Conservation (phyloP, 1,284 basidiomycete genomes). For the Cutaneotrichosporon cyanovorans region DNA sequence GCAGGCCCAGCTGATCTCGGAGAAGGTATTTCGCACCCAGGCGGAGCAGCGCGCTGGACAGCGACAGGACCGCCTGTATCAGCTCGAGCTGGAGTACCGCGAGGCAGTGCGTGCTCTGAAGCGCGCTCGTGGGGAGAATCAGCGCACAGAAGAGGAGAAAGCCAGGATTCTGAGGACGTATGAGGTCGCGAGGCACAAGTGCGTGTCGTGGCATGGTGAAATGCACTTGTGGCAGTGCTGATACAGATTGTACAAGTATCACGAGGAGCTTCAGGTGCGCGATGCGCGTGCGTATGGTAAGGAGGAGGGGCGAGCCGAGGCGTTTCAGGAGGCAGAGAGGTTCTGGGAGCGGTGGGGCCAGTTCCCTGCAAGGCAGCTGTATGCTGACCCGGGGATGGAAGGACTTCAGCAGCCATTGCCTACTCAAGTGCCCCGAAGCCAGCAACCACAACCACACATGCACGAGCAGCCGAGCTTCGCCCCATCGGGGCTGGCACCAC, state of each 20-base stretch:
- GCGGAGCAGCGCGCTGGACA: not conserved
- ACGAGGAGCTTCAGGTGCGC: slow-evolving; percentile 37
- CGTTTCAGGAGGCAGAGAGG: slow-evolving; percentile 1
- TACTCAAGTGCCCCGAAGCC: too few species aligned
- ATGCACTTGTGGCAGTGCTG: slow-evolving; percentile 1
- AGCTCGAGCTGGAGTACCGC: not conserved
- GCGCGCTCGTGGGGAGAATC: slow-evolving; percentile 36
- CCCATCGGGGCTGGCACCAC: too few species aligned
- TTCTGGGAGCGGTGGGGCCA: not conserved
- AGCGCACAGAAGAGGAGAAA: slow-evolving; percentile 39
- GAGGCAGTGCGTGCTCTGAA: slow-evolving; percentile 23
- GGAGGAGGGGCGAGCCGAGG: slow-evolving; percentile 39
- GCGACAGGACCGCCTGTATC: not conserved
- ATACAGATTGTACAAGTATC: slow-evolving; percentile 32
- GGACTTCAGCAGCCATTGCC: too few species aligned
- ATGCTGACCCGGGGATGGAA: slow-evolving; percentile 23
- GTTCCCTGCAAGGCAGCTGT: slow-evolving; percentile 43
- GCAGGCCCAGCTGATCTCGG: slow-evolving; percentile 41
- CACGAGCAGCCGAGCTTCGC: too few species aligned
- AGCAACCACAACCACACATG: too few species aligned
- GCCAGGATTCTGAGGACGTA: slow-evolving; percentile 27
- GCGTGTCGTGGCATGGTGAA: too few species aligned
- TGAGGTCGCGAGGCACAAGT: slow-evolving; percentile 39
- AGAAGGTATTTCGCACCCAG: slow-evolving; percentile 20
- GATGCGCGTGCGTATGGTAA: slow-evolving; percentile 36